A percentile compares a stretch with the other conserved stretches of the same genome.
phyloP scores from a whole-genome alignment of 176 grass and related monocot genomes.

The Thinopyrum elongatum region DNA sequence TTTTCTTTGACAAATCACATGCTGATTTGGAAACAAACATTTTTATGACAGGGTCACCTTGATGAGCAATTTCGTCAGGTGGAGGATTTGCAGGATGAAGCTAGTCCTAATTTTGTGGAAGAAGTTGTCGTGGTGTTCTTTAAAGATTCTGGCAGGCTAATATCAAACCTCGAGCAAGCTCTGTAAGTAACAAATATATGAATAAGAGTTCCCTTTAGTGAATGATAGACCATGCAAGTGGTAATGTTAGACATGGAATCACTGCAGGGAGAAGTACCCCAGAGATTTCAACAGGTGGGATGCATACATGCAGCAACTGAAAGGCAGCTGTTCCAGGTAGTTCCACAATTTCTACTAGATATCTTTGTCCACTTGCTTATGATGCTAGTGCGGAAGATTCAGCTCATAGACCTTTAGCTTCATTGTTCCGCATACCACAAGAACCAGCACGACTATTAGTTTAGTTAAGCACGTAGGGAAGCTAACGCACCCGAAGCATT shows the following conservation, averaged over 20 bases:
- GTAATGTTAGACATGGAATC: slow-evolving; percentile 5
- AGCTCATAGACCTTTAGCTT: neutral
- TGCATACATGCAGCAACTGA: slow-evolving; percentile 82
- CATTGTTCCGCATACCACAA: slow-evolving; percentile 9
- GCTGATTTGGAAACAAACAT: slow-evolving; percentile 32
- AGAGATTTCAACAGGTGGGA: slow-evolving; percentile 89
- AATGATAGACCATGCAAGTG: slow-evolving; percentile 13
- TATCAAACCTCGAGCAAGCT: slow-evolving; percentile 85
- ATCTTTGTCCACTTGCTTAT: slow-evolving; percentile 26
- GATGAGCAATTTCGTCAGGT: slow-evolving; percentile 96
- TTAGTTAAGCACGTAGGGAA: slow-evolving; percentile 17
- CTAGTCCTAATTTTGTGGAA: slow-evolving; percentile 91
- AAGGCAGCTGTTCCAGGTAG: slow-evolving; percentile 89
- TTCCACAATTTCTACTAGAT: slow-evolving; percentile 13
- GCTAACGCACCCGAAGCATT: neutral
- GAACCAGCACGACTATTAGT: neutral
- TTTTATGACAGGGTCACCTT: slow-evolving; percentile 70
- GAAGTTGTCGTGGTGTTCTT: slow-evolving; percentile 91
- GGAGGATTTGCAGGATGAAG: slow-evolving; percentile 95
- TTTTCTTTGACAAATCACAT: slow-evolving; percentile 18
- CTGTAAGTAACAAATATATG: slow-evolving; percentile 57
- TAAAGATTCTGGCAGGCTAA: slow-evolving; percentile 75
- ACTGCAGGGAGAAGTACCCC: slow-evolving; percentile 73
- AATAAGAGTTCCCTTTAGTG: slow-evolving; percentile 9
- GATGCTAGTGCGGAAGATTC: neutral